A percentile compares a stretch with the other conserved stretches of the same genome.
phyloP scores from a whole-genome alignment of 2,329 filamentous ascomycete genomes.

The Pyricularia pennisetigena region DNA sequence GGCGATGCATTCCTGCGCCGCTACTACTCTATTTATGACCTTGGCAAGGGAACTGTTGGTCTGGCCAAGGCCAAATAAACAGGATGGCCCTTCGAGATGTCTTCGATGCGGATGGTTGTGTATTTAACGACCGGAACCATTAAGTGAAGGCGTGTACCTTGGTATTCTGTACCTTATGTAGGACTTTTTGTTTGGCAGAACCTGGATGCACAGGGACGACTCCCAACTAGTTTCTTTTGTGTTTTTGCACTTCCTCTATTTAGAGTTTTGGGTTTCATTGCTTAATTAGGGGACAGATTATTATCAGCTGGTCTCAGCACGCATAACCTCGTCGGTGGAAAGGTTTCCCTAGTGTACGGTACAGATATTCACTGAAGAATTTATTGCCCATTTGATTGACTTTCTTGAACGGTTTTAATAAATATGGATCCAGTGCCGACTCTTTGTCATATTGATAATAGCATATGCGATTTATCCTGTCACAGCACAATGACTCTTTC shows the following conservation, averaged over 20 bases:
- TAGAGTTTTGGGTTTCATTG: background rate
- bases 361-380: background rate
- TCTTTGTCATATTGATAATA: background rate
- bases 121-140: background rate
- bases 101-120: background rate
- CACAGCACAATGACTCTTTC: too few species aligned
- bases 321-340: background rate
- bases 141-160: background rate
- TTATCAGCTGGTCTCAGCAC: background rate
- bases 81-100: background rate
- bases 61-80: conserved; percentile 69
- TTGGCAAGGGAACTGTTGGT: conserved; percentile 80
- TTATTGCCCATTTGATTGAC: background rate
- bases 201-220: background rate
- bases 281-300: background rate
- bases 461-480: background rate
- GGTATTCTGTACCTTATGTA: background rate
- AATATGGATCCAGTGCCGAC: background rate
- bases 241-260: background rate
- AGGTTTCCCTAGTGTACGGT: background rate
- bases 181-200: background rate
- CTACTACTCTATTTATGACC: conserved; percentile 95
- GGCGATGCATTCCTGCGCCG: conserved; percentile 78
- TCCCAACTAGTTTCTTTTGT: background rate
- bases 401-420: background rate